Evolutionary conservation across 2,329 filamentous ascomycete genomes (phyloP).

Genomic region (Xylaria hypoxylon): DNA sequence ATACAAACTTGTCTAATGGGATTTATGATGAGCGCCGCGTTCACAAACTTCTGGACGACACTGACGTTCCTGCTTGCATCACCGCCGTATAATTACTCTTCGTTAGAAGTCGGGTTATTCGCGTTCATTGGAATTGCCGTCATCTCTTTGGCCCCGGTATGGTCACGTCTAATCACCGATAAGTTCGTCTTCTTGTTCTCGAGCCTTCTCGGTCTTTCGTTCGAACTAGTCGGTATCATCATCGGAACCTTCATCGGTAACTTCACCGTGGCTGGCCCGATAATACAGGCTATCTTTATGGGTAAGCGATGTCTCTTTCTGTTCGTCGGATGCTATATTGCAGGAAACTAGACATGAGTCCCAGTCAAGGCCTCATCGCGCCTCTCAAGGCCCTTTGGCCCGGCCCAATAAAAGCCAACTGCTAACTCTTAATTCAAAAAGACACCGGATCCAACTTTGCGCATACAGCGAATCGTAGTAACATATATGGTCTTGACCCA

Average conservation of each 20-base stretch:
- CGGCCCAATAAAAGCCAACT: constrained; percentile 49
- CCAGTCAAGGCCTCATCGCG: too few species aligned
- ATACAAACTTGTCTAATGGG: constrained; percentile 67
- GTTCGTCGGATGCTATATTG: neutral
- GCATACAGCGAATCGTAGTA: constrained; percentile 78
- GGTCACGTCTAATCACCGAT: constrained; percentile 77
- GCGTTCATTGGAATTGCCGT: constrained; percentile 79
- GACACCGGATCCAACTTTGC: constrained; percentile 79
- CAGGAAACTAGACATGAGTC: neutral
- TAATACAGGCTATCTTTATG: constrained; percentile 67
- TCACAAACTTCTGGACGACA: constrained; percentile 77
- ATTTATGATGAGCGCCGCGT: constrained; percentile 61
- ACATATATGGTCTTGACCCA: constrained; percentile 78
- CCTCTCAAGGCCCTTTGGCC: neutral
- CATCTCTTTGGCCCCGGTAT: constrained; percentile 75
- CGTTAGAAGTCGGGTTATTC: constrained; percentile 80
- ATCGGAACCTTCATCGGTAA: constrained; percentile 77
- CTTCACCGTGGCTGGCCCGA: constrained; percentile 75
- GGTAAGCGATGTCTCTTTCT: constrained; percentile 21
- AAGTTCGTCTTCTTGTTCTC: constrained; percentile 75
- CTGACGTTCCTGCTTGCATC: constrained; percentile 82
- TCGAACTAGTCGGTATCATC: constrained; percentile 70
- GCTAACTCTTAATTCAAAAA: constrained; percentile 58
- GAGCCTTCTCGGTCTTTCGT: constrained; percentile 70
- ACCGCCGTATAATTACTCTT: constrained; percentile 74